Evolutionary conservation across 169 alveolate species (phyloP), one percentile per base, ranked within the genome.

Genomic region (Amoebophrya sp.): DNA sequence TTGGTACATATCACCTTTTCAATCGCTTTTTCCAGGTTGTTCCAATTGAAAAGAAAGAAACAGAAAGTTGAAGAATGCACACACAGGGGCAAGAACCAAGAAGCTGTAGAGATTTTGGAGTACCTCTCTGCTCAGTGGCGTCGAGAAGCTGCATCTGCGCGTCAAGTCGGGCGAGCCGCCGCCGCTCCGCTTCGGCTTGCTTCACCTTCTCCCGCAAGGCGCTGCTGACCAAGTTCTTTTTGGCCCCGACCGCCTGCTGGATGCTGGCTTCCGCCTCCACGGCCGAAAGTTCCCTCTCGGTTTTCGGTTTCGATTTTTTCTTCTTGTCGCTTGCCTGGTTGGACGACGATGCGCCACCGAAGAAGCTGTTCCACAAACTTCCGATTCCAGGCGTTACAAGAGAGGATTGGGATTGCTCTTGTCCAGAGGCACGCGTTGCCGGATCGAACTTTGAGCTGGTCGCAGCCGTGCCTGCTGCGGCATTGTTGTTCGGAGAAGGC

Each of bases 91-190:
- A n/a, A n/a, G n/a, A n/a, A n/a, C n/a, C n/a, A n/a, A n/a, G n/a
- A n/a, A n/a, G n/a, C n/a, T n/a, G n/a, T n/a, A n/a, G n/a, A n/a
- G 54, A 41, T 41, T 41, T 41, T 41, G 35, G 32, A 66, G 83
- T 66, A 66, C 83, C 83, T 66, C 35, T 18, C 83, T 66, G 83
- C 83, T 66, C 83, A 1, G 32, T 66, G 7, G 83, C 83, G 32
- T 66, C 83, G 35, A 66, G 83, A 7, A 0, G 83, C 83, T 66
- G 83, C 83, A 66, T 66, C 35, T 66, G 83, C 83, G 83, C 83
- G 83, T 66, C 83, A 25, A 66, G 1, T 66, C 83, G 29, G 7
- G 35, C 83, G 35, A 66, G 83, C 10, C 83, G 12, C 32, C 83
- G 12, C 29, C 83, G 83, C 83, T 66, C 83, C 10, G 12, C 32